These are phyloP conservation scores for Debaryomyces fabryi DNA, from an alignment of 1,139 yeast genomes.

Conservation along the genomic window DNA sequence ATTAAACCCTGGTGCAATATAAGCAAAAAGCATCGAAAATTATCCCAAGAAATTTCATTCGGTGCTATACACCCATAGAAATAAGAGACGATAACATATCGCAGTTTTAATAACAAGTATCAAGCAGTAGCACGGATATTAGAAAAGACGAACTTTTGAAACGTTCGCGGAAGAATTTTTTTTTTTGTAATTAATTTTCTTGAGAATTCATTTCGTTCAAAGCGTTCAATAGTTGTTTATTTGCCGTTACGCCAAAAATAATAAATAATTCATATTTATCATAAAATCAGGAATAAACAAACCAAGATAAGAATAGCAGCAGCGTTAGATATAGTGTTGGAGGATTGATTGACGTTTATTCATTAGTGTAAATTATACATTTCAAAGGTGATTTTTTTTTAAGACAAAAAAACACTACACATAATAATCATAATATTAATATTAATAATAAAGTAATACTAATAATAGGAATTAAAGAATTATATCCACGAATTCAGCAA, in stretches of 20 bases:
- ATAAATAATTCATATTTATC: background rate
- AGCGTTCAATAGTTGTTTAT: background rate
- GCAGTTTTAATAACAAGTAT: background rate
- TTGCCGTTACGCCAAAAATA: constrained; percentile 5
- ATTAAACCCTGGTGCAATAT: background rate
- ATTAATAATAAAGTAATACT: background rate
- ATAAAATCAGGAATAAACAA: background rate
- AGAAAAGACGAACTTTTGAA: background rate
- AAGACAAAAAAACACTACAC: background rate
- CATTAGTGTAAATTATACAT: constrained; percentile 2
- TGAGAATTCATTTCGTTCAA: background rate
- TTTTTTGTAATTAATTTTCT: constrained; percentile 1
- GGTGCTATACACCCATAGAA: background rate
- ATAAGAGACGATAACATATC: background rate
- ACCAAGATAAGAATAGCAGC: background rate
- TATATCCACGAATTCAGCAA: background rate
- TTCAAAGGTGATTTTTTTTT: constrained; percentile 1
- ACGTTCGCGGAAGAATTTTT: background rate
- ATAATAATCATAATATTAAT: background rate
- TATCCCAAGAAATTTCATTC: background rate
- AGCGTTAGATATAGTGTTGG: constrained; percentile 3
- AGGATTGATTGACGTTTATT: constrained; percentile 4
- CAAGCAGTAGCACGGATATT: background rate
- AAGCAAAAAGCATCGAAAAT: background rate
- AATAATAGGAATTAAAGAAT: background rate